These are phyloP conservation scores for Agrocybe praecox DNA, from an alignment of 768 basidiomycete genomes.

Conservation along the genomic window DNA sequence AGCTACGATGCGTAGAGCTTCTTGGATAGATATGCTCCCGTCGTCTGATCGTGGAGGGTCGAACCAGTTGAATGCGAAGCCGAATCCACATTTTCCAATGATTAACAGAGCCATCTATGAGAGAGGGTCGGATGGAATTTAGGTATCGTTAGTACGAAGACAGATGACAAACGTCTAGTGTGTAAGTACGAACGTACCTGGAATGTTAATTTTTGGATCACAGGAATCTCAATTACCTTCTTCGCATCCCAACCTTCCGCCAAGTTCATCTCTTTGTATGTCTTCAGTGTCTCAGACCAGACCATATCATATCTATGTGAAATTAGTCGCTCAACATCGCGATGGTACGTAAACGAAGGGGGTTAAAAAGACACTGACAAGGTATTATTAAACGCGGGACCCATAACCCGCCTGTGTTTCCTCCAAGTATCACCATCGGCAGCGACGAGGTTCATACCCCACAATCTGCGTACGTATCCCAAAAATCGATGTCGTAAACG, in stretches of 20 bases:
- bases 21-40: slow-evolving; percentile 35
- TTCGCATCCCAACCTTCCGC: slow-evolving; percentile 35
- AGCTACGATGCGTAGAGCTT: slow-evolving; percentile 28
- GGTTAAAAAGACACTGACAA: slow-evolving; percentile 33
- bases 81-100: slow-evolving; percentile 48
- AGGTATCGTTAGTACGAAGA: neutral
- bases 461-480: slow-evolving; percentile 29
- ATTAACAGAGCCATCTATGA: slow-evolving; percentile 42
- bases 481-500: neutral
- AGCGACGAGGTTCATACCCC: slow-evolving; percentile 48
- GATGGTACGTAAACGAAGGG: slow-evolving; percentile 6
- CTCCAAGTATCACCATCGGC: slow-evolving; percentile 46
- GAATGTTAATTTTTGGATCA: slow-evolving; percentile 34
- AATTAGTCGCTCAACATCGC: neutral
- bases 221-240: slow-evolving; percentile 26
- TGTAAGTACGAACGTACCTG: slow-evolving; percentile 25
- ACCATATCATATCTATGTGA: slow-evolving; percentile 38
- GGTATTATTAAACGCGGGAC: slow-evolving; percentile 43
- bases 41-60: slow-evolving; percentile 36
- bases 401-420: slow-evolving; percentile 45
- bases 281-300: slow-evolving; percentile 36
- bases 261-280: slow-evolving; percentile 40
- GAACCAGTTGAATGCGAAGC: slow-evolving; percentile 43
- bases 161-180: too few species aligned
- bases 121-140: neutral